phyloP scores from a whole-genome alignment of 768 basidiomycete species.

The Crucibulum laeve region DNA sequence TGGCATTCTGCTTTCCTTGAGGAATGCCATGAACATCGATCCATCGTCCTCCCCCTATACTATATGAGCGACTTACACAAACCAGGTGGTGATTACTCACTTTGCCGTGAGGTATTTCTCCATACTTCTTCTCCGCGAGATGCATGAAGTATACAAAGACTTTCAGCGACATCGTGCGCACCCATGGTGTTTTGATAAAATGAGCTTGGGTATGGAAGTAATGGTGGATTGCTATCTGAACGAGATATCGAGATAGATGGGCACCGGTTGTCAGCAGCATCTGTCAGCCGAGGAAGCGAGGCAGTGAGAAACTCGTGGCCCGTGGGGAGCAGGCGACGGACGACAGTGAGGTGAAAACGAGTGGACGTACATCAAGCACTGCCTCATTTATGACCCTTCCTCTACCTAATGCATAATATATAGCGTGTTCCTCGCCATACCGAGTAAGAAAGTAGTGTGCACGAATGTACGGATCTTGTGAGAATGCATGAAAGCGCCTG shows the following conservation, averaged over 20 bases:
- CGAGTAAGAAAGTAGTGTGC: conserved; percentile 76
- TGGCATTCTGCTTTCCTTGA: conserved; percentile 69
- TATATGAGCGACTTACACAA: conserved; percentile 6
- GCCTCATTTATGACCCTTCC: conserved; percentile 60
- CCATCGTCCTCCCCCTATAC: conserved; percentile 71
- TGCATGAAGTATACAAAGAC: conserved; percentile 64
- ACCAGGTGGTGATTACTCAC: conserved; percentile 17
- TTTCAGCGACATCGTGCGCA: conserved; percentile 54
- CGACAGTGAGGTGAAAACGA: conserved; percentile 8
- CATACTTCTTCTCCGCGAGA: conserved; percentile 53
- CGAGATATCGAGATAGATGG: conserved; percentile 73
- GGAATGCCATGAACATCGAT: conserved; percentile 53
- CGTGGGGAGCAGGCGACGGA: conserved; percentile 4
- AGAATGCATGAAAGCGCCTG: conserved; percentile 57
- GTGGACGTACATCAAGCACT: conserved; percentile 63
- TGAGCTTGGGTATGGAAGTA: conserved; percentile 70
- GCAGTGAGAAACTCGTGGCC: conserved; percentile 15
- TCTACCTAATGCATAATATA: conserved; percentile 72
- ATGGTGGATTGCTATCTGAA: conserved; percentile 76
- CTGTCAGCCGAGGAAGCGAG: conserved; percentile 29
- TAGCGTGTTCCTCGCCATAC: conserved; percentile 64
- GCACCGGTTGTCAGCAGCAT: conserved; percentile 73
- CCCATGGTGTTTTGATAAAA: conserved; percentile 76
- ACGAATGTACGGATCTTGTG: conserved; percentile 70
- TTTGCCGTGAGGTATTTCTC: conserved; percentile 63